These are phyloP conservation scores for Kondoa malvinella DNA, from an alignment of 768 basidiomycete genomes.

Conservation along the genomic window DNA sequence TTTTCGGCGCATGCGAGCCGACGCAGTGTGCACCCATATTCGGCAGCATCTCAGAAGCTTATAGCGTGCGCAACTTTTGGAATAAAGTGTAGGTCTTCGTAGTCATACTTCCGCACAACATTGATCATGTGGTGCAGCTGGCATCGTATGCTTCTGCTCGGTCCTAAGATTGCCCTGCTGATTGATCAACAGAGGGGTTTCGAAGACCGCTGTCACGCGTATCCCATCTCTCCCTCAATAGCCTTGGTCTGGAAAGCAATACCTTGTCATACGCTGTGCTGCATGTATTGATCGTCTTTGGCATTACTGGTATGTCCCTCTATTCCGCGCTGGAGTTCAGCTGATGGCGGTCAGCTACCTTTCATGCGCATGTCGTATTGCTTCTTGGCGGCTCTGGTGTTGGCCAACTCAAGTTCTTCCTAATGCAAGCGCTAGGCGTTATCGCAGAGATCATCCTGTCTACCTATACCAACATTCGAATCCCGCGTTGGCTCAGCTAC, in stretches of 20 bases:
- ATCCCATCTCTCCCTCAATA: neutral
- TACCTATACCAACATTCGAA: neutral
- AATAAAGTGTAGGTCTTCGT: neutral
- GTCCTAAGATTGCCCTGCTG: neutral
- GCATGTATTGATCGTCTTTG: neutral
- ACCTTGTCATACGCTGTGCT: neutral
- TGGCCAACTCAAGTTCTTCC: neutral
- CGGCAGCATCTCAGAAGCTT: neutral
- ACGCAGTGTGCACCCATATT: neutral
- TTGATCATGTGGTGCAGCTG: neutral
- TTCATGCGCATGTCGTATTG: neutral
- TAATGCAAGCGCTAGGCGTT: neutral
- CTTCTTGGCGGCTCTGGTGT: neutral
- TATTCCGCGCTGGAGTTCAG: neutral
- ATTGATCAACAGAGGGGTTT: neutral
- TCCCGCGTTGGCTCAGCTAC: neutral
- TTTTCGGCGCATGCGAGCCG: neutral
- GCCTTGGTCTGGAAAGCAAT: neutral
- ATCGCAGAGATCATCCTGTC: neutral
- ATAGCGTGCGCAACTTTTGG: neutral
- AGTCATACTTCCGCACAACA: neutral
- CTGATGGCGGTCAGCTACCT: neutral
- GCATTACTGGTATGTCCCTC: neutral
- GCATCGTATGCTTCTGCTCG: neutral
- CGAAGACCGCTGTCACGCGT: neutral